These are phyloP conservation scores for Mycena leptocephala DNA, from an alignment of 768 basidiomycete species.

Conservation along the genomic window DNA sequence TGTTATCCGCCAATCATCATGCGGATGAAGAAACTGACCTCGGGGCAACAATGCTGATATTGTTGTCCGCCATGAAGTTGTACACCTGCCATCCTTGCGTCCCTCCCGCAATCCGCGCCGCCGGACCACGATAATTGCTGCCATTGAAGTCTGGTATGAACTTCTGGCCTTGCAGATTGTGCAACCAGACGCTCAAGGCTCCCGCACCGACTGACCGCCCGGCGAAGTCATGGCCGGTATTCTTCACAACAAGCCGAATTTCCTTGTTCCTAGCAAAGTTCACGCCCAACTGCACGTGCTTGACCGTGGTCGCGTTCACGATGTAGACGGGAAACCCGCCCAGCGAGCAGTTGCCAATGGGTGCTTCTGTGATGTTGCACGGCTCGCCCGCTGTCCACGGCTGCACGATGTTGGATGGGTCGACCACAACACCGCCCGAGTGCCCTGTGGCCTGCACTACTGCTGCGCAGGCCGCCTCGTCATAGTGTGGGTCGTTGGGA, in stretches of 20 bases:
- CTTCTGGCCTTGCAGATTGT: conserved; percentile 7
- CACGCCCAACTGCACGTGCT: too few relatives aligned
- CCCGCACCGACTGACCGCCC: conserved; percentile 3
- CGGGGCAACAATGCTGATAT: conserved; percentile 9
- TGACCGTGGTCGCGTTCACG: too few relatives aligned
- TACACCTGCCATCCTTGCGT: conserved; percentile 6
- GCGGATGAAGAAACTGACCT: conserved; percentile 13
- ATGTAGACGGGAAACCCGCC: too few relatives aligned
- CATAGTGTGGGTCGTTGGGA: neutral
- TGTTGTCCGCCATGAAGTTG: conserved; percentile 15
- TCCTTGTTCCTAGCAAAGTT: too few relatives aligned
- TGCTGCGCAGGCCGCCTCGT: conserved; percentile 3
- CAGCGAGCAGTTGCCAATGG: conserved; percentile 11
- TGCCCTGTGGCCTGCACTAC: conserved; percentile 8
- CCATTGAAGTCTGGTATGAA: conserved; percentile 7
- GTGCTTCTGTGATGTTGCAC: neutral
- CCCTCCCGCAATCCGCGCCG: conserved; percentile 13
- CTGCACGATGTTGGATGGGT: conserved; percentile 2
- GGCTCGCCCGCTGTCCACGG: neutral
- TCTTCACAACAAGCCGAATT: too few relatives aligned
- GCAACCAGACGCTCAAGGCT: neutral
- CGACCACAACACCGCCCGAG: conserved; percentile 2
- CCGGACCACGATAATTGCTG: conserved; percentile 6
- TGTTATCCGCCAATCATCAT: conserved; percentile 6
- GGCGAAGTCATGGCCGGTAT: conserved; percentile 15